Evolutionary conservation across 805 yeast species (phyloP), one percentile per base, ranked within the genome.

Genomic region (Wickerhamomyces canadensis): DNA sequence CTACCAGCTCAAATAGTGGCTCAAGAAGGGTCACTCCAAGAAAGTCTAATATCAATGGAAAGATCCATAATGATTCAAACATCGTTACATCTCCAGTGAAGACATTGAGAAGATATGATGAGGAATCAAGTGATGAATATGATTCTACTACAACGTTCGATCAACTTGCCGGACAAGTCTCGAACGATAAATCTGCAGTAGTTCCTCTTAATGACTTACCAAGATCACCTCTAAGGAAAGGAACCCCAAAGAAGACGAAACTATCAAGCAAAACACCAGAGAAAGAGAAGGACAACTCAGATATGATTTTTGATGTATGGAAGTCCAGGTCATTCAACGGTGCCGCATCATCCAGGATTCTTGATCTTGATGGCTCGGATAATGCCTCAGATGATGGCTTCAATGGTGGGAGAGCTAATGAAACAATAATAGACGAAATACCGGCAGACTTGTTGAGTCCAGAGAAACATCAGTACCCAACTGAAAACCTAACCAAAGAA

Each of bases 361-460:
- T 35, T 28, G 17, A 26, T 15, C 7, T 37, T 23, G 22, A 28
- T 19, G 41, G 36, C 15, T 26, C 31, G 7, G 34, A 35, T 21
- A n/a, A n/a, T n/a, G n/a, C n/a, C n/a, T n/a, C n/a, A n/a, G 34
- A 31, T 14, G 18, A 28, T 19, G 27, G 15, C 6, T 24, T 31
- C 11, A 28, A 19, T 16, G 28, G 27, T 31, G 27, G 17, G 3
- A 41, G 29, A 25, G 45, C 40, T 5, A 37, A 44, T 25, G 46
- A 44, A n/a, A 52, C 57, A 1, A 17, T 51, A 4, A 14, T 36
- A 14, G 50, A 53, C 33, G 51, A 41, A 12, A 29, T 49, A 24
- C 57, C 57, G 0, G 38, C 35, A 39, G 57, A 52, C 21, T 31
- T 52, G 9, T 18, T 51, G 14, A 51, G 55, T 30, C 57, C 57